Percentiles rank a stretch among this genome's conserved stretches.
These are phyloP conservation scores for Sarocladiaceae sp. DNA, from an alignment of 2,329 filamentous ascomycete species.

Conservation along the genomic window DNA sequence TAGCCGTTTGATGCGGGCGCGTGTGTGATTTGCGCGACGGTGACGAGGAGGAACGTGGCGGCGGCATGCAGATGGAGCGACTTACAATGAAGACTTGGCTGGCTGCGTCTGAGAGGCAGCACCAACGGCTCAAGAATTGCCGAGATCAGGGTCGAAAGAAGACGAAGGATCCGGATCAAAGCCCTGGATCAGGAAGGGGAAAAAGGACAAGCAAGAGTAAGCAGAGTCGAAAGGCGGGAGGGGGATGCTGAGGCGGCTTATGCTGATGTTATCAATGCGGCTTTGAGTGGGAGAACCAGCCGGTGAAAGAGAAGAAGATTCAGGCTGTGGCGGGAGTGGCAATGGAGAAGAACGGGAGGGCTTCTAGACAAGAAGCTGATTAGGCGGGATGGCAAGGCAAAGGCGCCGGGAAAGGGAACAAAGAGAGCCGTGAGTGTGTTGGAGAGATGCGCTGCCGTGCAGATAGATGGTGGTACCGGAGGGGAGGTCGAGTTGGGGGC, in stretches of 20 bases:
- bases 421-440: too few relatives aligned
- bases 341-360: too few relatives aligned
- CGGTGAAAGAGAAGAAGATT: too few relatives aligned
- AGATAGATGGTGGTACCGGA: too few relatives aligned
- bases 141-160: background rate
- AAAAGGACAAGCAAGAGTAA: background rate
- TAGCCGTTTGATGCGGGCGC: background rate
- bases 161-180: background rate
- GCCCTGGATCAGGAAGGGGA: background rate
- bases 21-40: background rate
- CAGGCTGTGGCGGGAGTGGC: too few relatives aligned
- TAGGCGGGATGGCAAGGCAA: too few relatives aligned
- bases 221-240: background rate
- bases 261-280: slow-evolving; percentile 6
- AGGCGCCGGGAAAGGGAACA: too few relatives aligned
- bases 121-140: background rate
- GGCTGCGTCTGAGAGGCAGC: background rate
- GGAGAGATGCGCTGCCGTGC: too few relatives aligned
- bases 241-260: slow-evolving; percentile 3
- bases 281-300: background rate
- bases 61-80: background rate
- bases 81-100: background rate
- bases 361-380: too few relatives aligned
- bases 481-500: too few relatives aligned
- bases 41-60: background rate